Evolutionary conservation across 371 early-diverging fungal species (phyloP).

Genomic region (Sanchytrium tribonematis): DNA sequence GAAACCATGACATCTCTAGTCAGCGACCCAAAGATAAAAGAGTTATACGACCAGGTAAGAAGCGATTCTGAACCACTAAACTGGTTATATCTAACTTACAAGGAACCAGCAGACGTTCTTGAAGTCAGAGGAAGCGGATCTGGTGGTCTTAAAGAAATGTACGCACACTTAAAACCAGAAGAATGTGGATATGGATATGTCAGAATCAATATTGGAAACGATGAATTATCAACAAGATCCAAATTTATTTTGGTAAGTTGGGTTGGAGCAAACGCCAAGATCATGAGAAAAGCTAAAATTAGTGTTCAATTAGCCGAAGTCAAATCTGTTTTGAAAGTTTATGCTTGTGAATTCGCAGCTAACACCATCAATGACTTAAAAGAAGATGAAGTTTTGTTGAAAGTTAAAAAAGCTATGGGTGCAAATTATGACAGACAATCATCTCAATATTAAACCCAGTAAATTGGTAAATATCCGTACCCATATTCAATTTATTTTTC

Average conservation of each 20-base stretch:
- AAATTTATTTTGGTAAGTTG: conserved; percentile 43
- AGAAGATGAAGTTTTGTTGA: conserved; percentile 21
- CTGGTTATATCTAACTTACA: neutral
- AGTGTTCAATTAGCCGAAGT: conserved; percentile 49
- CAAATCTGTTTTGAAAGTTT: conserved; percentile 32
- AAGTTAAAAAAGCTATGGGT: conserved; percentile 31
- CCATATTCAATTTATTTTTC: no score
- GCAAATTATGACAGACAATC: conserved; percentile 30
- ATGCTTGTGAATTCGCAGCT: conserved; percentile 44
- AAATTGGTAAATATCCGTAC: no score
- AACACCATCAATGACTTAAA: conserved; percentile 18
- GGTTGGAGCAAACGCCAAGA: conserved; percentile 47
- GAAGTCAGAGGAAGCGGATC: conserved; percentile 12
- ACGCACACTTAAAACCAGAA: conserved; percentile 25
- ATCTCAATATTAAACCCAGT: neutral
- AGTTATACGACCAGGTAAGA: neutral
- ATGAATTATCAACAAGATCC: conserved; percentile 19
- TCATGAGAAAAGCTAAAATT: conserved; percentile 59
- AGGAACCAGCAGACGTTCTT: neutral
- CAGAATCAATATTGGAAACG: conserved; percentile 8
- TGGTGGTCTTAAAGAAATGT: conserved; percentile 39
- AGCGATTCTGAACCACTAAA: neutral
- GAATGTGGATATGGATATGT: conserved; percentile 52
- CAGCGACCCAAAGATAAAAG: neutral
- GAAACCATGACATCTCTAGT: neutral